Percentiles rank a stretch among this genome's conserved stretches.
These are phyloP conservation scores for Lactarius hatsudake DNA, from an alignment of 768 basidiomycete species.

Conservation along the genomic window DNA sequence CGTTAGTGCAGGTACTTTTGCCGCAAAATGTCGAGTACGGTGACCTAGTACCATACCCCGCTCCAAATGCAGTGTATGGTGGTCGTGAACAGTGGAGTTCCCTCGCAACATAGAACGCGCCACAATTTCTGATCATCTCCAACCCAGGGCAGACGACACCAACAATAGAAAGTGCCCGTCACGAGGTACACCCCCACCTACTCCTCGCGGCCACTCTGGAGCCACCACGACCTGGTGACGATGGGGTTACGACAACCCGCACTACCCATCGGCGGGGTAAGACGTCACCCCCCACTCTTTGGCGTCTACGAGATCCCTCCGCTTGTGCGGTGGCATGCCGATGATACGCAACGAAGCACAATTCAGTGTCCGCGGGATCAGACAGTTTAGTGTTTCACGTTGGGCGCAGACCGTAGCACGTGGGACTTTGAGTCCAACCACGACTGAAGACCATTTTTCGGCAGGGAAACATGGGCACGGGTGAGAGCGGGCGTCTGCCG, in stretches of 20 bases:
- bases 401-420: neutral
- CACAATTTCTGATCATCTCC: conserved; percentile 33
- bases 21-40: neutral
- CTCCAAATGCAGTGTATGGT: neutral
- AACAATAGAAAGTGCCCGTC: conserved; percentile 62
- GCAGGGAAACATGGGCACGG: neutral
- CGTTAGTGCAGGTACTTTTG: conserved; percentile 39
- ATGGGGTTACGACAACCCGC: conserved; percentile 54
- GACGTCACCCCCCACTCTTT: conserved; percentile 52
- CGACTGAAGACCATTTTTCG: neutral
- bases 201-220: conserved; percentile 63
- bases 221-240: conserved; percentile 51
- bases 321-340: conserved; percentile 1
- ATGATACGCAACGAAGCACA: conserved; percentile 11
- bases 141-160: conserved; percentile 61
- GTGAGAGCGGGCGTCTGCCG: neutral
- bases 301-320: conserved; percentile 46
- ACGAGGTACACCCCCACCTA: conserved; percentile 58
- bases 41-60: neutral
- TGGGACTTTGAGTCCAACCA: neutral
- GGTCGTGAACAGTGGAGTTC: conserved; percentile 1
- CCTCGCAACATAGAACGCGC: neutral
- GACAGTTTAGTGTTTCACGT: neutral
- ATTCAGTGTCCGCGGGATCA: conserved; percentile 12
- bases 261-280: conserved; percentile 41